Percentiles rank a stretch among this genome's conserved stretches.
These are phyloP conservation scores for Entomortierella beljakovae DNA, from an alignment of 192 early-diverging fungal species.

Conservation along the genomic window DNA sequence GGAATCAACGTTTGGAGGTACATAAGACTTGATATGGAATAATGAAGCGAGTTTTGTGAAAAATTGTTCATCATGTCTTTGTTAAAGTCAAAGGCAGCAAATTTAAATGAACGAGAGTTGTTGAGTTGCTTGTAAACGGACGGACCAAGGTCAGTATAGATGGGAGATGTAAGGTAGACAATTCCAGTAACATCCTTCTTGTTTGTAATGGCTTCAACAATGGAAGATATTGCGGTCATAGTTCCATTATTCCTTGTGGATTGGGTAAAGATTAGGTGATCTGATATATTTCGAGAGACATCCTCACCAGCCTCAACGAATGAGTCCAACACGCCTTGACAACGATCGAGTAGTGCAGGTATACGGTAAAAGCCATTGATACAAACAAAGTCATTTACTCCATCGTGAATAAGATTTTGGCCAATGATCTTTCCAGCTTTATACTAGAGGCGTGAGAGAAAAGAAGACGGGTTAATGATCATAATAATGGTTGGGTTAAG, in stretches of 20 bases:
- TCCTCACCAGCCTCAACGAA: slow-evolving; percentile 4
- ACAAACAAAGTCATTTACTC: slow-evolving; percentile 45
- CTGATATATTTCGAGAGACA: slow-evolving; percentile 20
- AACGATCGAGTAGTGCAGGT: slow-evolving; percentile 31
- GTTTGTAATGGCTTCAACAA: slow-evolving; percentile 2
- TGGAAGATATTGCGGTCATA: background rate
- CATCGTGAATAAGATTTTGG: slow-evolving; percentile 22
- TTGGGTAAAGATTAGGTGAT: slow-evolving; percentile 16
- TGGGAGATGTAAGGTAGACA: slow-evolving; percentile 22
- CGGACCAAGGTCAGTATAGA: slow-evolving; percentile 1
- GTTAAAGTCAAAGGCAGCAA: slow-evolving; percentile 42
- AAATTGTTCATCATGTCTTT: background rate
- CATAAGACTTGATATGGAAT: slow-evolving; percentile 35
- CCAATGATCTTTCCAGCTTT: slow-evolving; percentile 35
- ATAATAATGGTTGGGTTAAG: background rate
- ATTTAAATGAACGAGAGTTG: slow-evolving; percentile 22
- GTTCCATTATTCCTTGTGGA: slow-evolving; percentile 4
- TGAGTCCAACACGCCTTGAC: slow-evolving; percentile 29
- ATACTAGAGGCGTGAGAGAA: background rate
- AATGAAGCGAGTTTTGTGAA: slow-evolving; percentile 7
- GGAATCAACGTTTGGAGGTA: slow-evolving; percentile 36
- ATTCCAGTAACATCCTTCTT: slow-evolving; percentile 20
- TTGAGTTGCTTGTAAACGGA: slow-evolving; percentile 7
- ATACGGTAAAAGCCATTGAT: slow-evolving; percentile 19
- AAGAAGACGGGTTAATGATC: background rate